These are phyloP conservation scores for Colletotrichum sp. DNA, from an alignment of 2,329 filamentous ascomycete species.

Conservation along the genomic window DNA sequence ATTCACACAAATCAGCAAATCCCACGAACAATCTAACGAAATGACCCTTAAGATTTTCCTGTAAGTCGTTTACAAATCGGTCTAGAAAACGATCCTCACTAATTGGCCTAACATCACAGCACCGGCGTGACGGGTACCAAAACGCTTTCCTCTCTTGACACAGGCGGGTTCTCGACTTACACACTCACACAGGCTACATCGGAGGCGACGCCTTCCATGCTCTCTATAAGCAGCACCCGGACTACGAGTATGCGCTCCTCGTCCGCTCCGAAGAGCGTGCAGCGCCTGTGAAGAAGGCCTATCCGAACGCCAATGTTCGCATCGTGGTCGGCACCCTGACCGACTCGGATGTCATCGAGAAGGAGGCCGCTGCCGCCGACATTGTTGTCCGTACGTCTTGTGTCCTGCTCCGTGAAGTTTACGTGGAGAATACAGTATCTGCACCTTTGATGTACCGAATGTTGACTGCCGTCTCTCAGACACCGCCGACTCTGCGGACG, in stretches of 20 bases:
- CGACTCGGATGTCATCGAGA: slow-evolving; percentile 49
- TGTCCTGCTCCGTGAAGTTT: not conserved
- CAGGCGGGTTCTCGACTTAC: not conserved
- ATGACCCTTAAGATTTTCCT: slow-evolving; percentile 48
- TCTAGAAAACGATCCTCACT: not conserved
- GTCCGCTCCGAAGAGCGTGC: slow-evolving; percentile 52
- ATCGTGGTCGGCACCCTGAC: slow-evolving; percentile 55
- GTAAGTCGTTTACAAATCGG: slow-evolving; percentile 29
- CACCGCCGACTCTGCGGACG: slow-evolving; percentile 53
- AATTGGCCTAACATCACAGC: slow-evolving; percentile 26
- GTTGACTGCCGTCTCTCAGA: slow-evolving; percentile 34
- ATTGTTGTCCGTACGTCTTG: slow-evolving; percentile 51
- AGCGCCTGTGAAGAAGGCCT: slow-evolving; percentile 46
- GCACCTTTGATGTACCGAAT: not conserved
- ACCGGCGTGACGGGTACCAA: slow-evolving; percentile 48
- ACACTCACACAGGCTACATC: slow-evolving; percentile 46
- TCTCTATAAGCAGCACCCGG: slow-evolving; percentile 47
- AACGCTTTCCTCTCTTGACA: not conserved
- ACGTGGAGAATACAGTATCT: not conserved
- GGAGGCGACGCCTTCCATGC: slow-evolving; percentile 54
- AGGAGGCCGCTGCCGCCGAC: slow-evolving; percentile 55
- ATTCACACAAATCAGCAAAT: not conserved
- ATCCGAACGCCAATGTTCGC: slow-evolving; percentile 42
- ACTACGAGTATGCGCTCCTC: slow-evolving; percentile 51
- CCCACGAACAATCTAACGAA: not conserved